These are phyloP conservation scores for Boletus rubescentipes DNA, from an alignment of 768 basidiomycete genomes.

Conservation along the genomic window DNA sequence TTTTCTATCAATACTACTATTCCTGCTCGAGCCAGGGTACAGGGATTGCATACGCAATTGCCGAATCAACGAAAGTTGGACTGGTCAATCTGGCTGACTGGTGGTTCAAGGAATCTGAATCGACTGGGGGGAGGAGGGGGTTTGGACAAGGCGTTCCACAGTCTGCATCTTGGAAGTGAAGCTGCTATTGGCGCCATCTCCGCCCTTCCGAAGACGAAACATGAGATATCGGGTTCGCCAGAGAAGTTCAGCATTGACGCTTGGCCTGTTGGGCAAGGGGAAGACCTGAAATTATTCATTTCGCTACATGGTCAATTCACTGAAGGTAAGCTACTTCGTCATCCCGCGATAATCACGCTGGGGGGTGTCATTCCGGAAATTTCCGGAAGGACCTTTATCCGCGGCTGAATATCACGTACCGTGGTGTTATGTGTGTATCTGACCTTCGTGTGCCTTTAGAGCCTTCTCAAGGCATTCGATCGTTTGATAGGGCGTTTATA, in stretches of 20 bases:
- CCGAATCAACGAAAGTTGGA: slow-evolving; percentile 83
- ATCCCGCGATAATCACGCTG: slow-evolving; percentile 11
- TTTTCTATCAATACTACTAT: slow-evolving; percentile 83
- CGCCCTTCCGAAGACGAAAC: slow-evolving; percentile 73
- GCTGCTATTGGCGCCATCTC: slow-evolving; percentile 58
- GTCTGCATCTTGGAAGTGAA: slow-evolving; percentile 72
- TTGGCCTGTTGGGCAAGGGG: slow-evolving; percentile 70
- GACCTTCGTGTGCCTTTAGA: slow-evolving; percentile 39
- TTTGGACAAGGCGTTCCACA: slow-evolving; percentile 58
- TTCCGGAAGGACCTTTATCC: slow-evolving; percentile 8
- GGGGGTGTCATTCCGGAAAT: slow-evolving; percentile 12
- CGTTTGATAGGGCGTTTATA: slow-evolving; percentile 92
- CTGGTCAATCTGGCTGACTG: slow-evolving; percentile 69
- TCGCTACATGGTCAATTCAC: slow-evolving; percentile 88
- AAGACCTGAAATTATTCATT: slow-evolving; percentile 55
- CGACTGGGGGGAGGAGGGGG: slow-evolving; percentile 60
- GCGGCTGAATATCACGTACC: slow-evolving; percentile 1
- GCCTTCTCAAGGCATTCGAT: slow-evolving; percentile 76
- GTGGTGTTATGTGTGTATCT: slow-evolving; percentile 20
- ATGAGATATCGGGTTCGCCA: slow-evolving; percentile 75
- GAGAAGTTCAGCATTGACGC: slow-evolving; percentile 88
- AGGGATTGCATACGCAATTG: slow-evolving; percentile 64
- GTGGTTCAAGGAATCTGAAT: slow-evolving; percentile 75
- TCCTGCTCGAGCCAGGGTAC: slow-evolving; percentile 71
- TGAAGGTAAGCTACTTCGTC: slow-evolving; percentile 65